Evolutionary conservation across 1,284 basidiomycete species (phyloP), one percentile per base, ranked within the genome.

Genomic region (Pseudozyma flocculosa): DNA sequence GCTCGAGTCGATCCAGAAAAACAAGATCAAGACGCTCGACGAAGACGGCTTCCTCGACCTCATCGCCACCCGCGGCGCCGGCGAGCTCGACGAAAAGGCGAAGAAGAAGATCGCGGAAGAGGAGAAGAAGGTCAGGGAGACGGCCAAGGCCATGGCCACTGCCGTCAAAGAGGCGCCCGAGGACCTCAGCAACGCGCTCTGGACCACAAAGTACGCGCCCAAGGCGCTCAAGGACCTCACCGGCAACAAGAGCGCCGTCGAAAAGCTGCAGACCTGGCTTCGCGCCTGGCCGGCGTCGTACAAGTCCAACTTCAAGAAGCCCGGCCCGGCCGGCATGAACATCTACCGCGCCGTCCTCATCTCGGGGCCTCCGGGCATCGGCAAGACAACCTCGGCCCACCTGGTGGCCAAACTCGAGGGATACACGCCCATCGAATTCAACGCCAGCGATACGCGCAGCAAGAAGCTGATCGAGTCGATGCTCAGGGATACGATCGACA

Each of bases 361-460:
- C 57, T 90, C 90, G 1, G 94, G 94, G 0, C 86, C 93, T 2
- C 94, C 94, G 4, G 94, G 95, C 2, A 95, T 97, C 52, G 94
- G 94, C 26, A 99, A 99, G 82, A 99, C 94, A 4, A 96, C 92
- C 0, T 89, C 89, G 55, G 94, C 94, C 1, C 94, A 98, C 79
- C 76, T 99, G 29, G 88, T 90, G 54, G 92, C 94, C 2, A 88
- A 88, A 74, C 79, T 89, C 22, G 90, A 86, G 40, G 95, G 94
- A 0, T 96, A 89, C 70, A 88, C 87, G 8, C 88, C 92, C 0
- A 89, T 98, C 54, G 94, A 98, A 75, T 82, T 98, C 60, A 98
- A 98, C 70, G 94, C 95, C 0, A 95, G 92, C 79, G 95, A 98
- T 72, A 84, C 89, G 1, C 82, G 94, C 47, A 96, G 92, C 79